A percentile compares a stretch with the other conserved stretches of the same genome.
phyloP scores from a whole-genome alignment of 192 early-diverging fungal genomes.

The Coemansia sp. region DNA sequence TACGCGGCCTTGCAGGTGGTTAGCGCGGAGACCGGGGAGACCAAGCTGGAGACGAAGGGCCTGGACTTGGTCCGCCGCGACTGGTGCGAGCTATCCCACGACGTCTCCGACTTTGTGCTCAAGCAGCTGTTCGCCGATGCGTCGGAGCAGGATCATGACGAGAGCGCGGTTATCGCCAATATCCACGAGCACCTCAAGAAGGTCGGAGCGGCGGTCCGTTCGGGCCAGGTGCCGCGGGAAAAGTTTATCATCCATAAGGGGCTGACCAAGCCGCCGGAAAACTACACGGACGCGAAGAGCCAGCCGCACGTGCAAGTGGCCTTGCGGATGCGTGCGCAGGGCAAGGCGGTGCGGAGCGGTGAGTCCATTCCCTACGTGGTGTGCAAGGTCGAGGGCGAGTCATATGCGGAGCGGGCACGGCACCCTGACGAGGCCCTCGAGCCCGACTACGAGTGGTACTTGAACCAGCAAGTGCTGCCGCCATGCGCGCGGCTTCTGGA shows the following conservation, averaged over 20 bases:
- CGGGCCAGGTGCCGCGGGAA: slow-evolving; percentile 67
- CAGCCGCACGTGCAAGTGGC: slow-evolving; percentile 98
- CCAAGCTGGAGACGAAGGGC: slow-evolving; percentile 83
- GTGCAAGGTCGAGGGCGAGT: slow-evolving; percentile 55
- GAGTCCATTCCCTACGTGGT: slow-evolving; percentile 95
- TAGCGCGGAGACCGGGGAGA: slow-evolving; percentile 37
- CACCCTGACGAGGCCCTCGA: slow-evolving; percentile 72
- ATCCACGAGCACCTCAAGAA: slow-evolving; percentile 74
- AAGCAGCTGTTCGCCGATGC: slow-evolving; percentile 58
- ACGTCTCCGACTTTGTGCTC: slow-evolving; percentile 78
- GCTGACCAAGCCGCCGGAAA: slow-evolving; percentile 87
- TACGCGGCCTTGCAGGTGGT: slow-evolving; percentile 82
- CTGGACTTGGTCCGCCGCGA: slow-evolving; percentile 94
- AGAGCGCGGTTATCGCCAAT: slow-evolving; percentile 69
- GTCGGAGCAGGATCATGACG: slow-evolving; percentile 40
- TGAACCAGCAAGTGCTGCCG: slow-evolving; percentile 88
- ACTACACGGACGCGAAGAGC: slow-evolving; percentile 79
- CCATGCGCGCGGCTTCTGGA: slow-evolving; percentile 78
- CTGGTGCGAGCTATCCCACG: slow-evolving; percentile 93
- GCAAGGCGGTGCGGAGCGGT: slow-evolving; percentile 67
- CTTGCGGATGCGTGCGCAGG: slow-evolving; percentile 69
- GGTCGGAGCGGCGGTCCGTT: slow-evolving; percentile 70
- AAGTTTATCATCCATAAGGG: slow-evolving; percentile 93
- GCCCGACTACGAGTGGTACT: slow-evolving; percentile 87
- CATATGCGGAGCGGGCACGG: slow-evolving; percentile 71